Percentiles rank a stretch among this genome's conserved stretches.
Conservation (phyloP, 2,329 filamentous ascomycete genomes). For the Xylariaceae sp. region DNA sequence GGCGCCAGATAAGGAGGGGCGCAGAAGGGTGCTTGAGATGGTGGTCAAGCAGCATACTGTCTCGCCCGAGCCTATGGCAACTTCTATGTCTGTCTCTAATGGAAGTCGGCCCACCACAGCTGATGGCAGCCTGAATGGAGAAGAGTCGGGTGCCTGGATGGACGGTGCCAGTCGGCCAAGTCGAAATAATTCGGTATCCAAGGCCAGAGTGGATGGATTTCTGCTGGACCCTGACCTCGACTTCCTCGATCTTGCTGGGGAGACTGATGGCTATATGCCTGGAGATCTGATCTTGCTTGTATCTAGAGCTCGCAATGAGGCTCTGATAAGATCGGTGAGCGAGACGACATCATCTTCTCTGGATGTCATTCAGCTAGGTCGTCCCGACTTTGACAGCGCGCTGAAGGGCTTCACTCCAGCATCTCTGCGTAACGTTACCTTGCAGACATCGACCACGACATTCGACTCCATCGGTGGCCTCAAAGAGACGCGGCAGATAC, state of each 20-base stretch:
- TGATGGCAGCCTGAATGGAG: constrained; percentile 39
- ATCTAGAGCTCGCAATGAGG: constrained; percentile 81
- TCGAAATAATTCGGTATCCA: constrained; percentile 25
- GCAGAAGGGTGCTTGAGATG: constrained; percentile 75
- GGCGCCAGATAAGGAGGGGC: constrained; percentile 85
- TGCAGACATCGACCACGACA: constrained; percentile 87
- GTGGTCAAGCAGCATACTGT: constrained; percentile 54
- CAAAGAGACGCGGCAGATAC: constrained; percentile 75
- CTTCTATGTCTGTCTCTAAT: constrained; percentile 23
- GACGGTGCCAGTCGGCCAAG: constrained; percentile 58
- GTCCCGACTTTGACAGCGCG: constrained; percentile 73
- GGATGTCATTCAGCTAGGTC: constrained; percentile 54
- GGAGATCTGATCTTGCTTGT: constrained; percentile 84
- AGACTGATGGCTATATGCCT: constrained; percentile 97
- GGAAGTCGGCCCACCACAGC: constrained; percentile 51
- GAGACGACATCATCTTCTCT: constrained; percentile 40
- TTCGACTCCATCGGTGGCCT: constrained; percentile 91
- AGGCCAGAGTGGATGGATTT: constrained; percentile 51
- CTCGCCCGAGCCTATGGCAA: constrained; percentile 28
- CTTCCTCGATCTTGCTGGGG: constrained; percentile 84
- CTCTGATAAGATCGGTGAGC: constrained; percentile 74
- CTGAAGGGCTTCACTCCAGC: constrained; percentile 91
- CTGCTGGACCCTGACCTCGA: constrained; percentile 71
- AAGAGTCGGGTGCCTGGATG: constrained; percentile 63
- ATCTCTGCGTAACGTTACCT: constrained; percentile 85